Evolutionary conservation across 148 eudicot species (phyloP).

Genomic region (Rhododendron henanense): DNA sequence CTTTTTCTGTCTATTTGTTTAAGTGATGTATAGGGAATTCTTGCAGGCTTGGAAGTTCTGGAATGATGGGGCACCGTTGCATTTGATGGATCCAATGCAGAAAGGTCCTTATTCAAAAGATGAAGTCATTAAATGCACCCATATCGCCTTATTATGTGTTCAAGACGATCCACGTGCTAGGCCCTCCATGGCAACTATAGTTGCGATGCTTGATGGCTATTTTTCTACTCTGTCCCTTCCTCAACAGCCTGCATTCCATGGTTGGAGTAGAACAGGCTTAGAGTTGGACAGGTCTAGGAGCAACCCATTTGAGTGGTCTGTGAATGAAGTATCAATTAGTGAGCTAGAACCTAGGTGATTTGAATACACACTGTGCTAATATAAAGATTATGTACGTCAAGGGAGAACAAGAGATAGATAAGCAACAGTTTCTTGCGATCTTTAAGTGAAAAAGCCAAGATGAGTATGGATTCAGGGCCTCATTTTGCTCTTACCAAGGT

Average conservation of each 20-base stretch:
- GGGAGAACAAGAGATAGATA: no score
- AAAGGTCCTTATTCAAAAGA: not conserved
- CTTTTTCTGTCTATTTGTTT: not conserved
- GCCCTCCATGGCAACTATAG: no score
- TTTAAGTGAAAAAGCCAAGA: no score
- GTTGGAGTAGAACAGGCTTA: no score
- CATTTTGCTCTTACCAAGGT: no score
- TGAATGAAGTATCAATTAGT: conserved; percentile 3
- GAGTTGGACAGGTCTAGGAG: not conserved
- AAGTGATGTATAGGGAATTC: not conserved
- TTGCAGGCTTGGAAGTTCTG: conserved; percentile 41
- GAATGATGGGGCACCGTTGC: conserved; percentile 19
- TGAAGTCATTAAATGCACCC: no score
- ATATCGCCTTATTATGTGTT: not conserved
- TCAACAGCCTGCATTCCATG: no score
- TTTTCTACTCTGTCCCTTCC: no score
- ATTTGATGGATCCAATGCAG: conserved; percentile 22
- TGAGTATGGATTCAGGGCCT: no score
- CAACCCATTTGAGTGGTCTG: not conserved
- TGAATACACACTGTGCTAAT: not conserved
- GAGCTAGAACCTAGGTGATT: not conserved
- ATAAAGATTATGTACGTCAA: no score
- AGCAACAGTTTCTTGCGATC: no score
- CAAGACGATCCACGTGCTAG: not conserved
- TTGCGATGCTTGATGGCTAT: no score